A percentile compares a stretch with the other conserved stretches of the same genome.
These are phyloP conservation scores for Theileria parva DNA, from an alignment of 169 alveolate species.

Conservation along the genomic window DNA sequence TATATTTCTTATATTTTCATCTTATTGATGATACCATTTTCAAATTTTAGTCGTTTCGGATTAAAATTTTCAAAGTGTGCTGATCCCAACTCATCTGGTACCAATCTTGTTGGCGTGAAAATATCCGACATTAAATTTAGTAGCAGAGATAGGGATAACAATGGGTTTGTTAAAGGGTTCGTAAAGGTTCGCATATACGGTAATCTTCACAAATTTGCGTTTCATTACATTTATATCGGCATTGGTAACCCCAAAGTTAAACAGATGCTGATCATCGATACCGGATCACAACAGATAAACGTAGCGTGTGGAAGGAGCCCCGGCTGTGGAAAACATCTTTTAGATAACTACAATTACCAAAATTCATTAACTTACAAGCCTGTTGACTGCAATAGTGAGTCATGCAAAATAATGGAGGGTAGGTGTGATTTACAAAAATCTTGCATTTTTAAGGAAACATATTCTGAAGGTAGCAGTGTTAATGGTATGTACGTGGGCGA, in stretches of 20 bases:
- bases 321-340: conserved; percentile 71
- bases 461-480: conserved; percentile 70
- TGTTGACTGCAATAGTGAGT: conserved; percentile 37
- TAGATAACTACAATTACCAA: conserved; percentile 43
- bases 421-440: conserved; percentile 24
- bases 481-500: conserved; percentile 67
- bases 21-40: neutral
- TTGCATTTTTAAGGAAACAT: conserved; percentile 65
- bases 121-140: neutral
- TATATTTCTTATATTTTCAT: neutral
- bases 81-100: neutral
- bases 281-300: conserved; percentile 72
- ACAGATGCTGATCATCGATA: conserved; percentile 71
- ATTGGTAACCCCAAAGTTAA: conserved; percentile 71
- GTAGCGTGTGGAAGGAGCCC: conserved; percentile 61
- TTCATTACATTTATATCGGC: conserved; percentile 61
- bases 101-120: neutral
- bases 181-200: conserved; percentile 58
- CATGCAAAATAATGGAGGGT: conserved; percentile 51
- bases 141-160: conserved; percentile 1
- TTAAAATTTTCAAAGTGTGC: neutral
- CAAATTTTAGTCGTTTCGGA: neutral
- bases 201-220: conserved; percentile 74
- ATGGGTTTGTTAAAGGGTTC: conserved; percentile 13
- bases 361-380: conserved; percentile 58